Evolutionary conservation across 2,329 filamentous ascomycete genomes (phyloP), one percentile per base, ranked within the genome.

Genomic region (Monosporascus cannonballus): DNA sequence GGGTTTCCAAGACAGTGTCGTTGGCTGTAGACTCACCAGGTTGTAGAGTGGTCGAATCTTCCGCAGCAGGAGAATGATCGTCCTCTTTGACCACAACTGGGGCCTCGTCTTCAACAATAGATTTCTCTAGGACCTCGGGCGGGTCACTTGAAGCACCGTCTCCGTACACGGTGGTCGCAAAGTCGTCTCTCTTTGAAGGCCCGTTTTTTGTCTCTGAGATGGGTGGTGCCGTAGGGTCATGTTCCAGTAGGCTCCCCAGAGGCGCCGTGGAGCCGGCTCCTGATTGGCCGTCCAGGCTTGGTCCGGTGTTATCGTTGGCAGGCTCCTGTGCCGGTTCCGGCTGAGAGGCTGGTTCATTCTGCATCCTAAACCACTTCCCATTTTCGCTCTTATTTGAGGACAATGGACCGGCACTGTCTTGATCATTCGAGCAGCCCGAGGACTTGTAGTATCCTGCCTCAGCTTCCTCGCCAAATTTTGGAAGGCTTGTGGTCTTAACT

Each of bases 341-440:
- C 17, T 49, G 48, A 34, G 30, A 47, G 34, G n/a, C 25, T 34
- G 44, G 6, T 11, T 46, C 42, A 27, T 27, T 24, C 3, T 46
- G 42, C n/a, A 22, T 17, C 52, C 46, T 53, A 18, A 52, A 46
- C 24, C 49, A 49, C 46, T 62, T 70, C 46, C 64, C 59, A 56
- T 71, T 67, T 56, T 69, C 69, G 50, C 65, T 56, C 54, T 69
- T 68, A 57, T 69, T 70, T 30, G 59, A 41, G 17, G 56, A 22
- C 30, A 22, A 46, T 36, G 57, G 46, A 24, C 58, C 48, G 24
- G 51, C 27, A n/a, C 50, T 53, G 4, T 62, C 59, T 34, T 63
- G 59, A 25, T 57, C 55, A 44, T 60, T 54, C 15, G 51, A 17
- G 22, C 36, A 47, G 9, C 56, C 51, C 2, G 51, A 34, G 9